Evolutionary conservation across 345 rosid species (phyloP), one percentile per base, ranked within the genome.

Genomic region (Gynandropsis gynandra): DNA sequence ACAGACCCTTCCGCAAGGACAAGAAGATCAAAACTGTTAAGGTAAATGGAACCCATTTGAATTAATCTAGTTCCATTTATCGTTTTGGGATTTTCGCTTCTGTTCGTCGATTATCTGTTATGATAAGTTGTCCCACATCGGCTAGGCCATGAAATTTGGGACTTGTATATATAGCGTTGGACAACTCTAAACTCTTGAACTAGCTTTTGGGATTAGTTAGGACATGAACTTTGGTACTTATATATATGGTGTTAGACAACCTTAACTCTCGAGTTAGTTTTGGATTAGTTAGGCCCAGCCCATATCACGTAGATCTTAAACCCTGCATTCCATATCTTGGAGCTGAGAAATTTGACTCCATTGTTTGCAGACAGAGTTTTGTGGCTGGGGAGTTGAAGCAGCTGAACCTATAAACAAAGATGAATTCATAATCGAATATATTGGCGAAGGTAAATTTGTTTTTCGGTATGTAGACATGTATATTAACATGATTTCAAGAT

Each of bases 341-440:
- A 54, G 42, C 50, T 43, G 52, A 42, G 34, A 43, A 54, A 20
- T 47, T 52, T 36, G 48, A 52, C 36, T 46, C 41, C 63, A 68
- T 13, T 34, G 65, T 44, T 58, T 66, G 52, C 76, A 89, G 98
- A 89, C 98, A 46, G 81, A 78, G 52, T 73, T 62, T 37, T 90
- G 98, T 54, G 98, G 98, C 49, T 90, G 98, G 98, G 98, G 96
- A 40, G 98, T 82, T 64, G 93, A 77, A 64, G 95, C 98, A 54
- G 87, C 68, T 50, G 96, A 84, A 65, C 56, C 87, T 48, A 74
- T 90, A 50, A 67, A 64, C 31, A 80, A 76, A 70, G 92, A 88
- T 38, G 89, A 90, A 1, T 87, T 84, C 61, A 54, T 90, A 68
- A 61, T 90, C 13, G 98, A 90, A 76, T 90, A 90, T 76, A 84